Evolutionary conservation across 2,329 filamentous ascomycete species (phyloP).

Genomic region (Xylariomycetidae sp.): DNA sequence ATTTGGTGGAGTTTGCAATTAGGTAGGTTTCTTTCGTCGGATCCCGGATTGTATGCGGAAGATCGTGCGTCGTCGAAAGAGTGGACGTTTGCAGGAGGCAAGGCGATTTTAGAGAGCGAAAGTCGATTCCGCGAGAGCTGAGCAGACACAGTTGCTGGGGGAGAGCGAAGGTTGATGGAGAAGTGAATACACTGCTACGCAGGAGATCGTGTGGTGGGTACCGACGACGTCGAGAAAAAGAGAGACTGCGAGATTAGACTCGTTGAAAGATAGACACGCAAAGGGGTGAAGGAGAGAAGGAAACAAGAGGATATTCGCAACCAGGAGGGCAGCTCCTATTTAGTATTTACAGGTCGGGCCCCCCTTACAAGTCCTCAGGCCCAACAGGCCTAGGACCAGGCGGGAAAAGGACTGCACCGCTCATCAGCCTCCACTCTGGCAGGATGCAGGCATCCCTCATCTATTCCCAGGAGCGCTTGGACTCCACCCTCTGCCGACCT

Average conservation of each 20-base stretch:
- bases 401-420: constrained; percentile 8
- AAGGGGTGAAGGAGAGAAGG: constrained; percentile 17
- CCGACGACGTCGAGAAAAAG: constrained; percentile 25
- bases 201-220: constrained; percentile 25
- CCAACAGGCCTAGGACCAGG: constrained; percentile 6
- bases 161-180: constrained; percentile 14
- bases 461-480: constrained; percentile 14
- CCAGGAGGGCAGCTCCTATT: constrained; percentile 14
- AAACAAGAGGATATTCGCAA: constrained; percentile 15
- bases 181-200: constrained; percentile 22
- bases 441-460: constrained; percentile 10
- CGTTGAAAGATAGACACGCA: constrained; percentile 23
- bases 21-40: constrained; percentile 12
- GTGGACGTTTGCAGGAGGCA: constrained; percentile 24
- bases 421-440: constrained; percentile 8
- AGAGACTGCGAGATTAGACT: constrained; percentile 28
- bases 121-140: constrained; percentile 28
- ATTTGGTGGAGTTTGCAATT: neutral
- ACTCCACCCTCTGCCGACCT: no score
- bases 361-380: no score
- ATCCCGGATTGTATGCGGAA: constrained; percentile 22
- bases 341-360: constrained; percentile 4
- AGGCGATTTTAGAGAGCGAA: constrained; percentile 26
- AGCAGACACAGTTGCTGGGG: constrained; percentile 24
- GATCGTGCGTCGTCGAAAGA: constrained; percentile 26